Conservation (phyloP, 179 eudicot genomes). For the Silene noctiflora region DNA sequence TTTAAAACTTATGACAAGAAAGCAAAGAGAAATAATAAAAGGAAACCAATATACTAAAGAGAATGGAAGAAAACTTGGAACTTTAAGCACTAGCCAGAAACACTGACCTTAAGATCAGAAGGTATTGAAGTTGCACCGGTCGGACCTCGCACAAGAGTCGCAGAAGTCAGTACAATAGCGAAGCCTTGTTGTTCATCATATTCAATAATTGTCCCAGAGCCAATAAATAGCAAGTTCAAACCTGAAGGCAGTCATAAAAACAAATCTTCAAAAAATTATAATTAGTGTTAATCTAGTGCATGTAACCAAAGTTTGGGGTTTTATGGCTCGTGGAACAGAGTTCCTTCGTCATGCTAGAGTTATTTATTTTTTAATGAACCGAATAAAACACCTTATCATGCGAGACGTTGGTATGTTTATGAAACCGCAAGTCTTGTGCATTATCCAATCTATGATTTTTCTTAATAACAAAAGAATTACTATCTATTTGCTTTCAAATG, state of each 20-base stretch:
- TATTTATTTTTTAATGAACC: too few species aligned
- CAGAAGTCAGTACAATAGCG: slow-evolving; percentile 14
- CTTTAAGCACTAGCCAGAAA: neutral
- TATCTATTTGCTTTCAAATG: neutral
- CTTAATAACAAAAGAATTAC: too few species aligned
- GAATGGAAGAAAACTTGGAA: too few species aligned
- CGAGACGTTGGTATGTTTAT: too few species aligned
- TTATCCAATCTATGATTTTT: neutral
- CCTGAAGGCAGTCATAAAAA: slow-evolving; percentile 1
- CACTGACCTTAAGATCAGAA: slow-evolving; percentile 9
- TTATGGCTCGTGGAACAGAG: too few species aligned
- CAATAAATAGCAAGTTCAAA: neutral
- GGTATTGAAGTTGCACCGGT: slow-evolving; percentile 1
- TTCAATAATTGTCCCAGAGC: slow-evolving; percentile 17
- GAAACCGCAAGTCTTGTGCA: neutral
- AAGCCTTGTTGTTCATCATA: slow-evolving; percentile 14
- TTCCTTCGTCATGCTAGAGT: too few species aligned
- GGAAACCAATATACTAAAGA: neutral
- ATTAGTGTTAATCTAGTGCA: neutral
- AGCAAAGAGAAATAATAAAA: too few species aligned
- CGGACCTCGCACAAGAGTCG: slow-evolving; percentile 19
- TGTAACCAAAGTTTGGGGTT: neutral
- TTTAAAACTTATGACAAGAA: too few species aligned
- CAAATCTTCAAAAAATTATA: neutral
- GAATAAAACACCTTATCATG: too few species aligned